phyloP scores from a whole-genome alignment of 2,329 filamentous ascomycete genomes.

The Mycogone perniciosa region DNA sequence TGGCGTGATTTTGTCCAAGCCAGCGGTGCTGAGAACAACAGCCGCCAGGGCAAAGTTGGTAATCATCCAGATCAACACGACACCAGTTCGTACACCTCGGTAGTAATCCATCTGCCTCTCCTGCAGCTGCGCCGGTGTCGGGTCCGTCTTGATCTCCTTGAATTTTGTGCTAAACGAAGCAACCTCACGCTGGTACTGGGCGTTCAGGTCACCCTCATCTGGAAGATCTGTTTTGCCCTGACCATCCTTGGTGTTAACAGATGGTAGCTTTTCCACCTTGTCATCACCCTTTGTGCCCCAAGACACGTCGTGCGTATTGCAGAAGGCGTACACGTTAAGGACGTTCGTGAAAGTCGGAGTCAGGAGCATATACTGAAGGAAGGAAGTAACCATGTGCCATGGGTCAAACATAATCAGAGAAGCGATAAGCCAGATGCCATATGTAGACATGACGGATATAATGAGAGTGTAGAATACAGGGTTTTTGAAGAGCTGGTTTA shows the following conservation, averaged over 20 bases:
- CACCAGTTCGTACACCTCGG: conserved; percentile 85
- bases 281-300: conserved; percentile 99
- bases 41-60: conserved; percentile 86
- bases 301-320: conserved; percentile 95
- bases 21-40: conserved; percentile 78
- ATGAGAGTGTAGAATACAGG: conserved; percentile 89
- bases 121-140: conserved; percentile 47
- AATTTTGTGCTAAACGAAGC: conserved; percentile 67
- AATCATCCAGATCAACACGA: conserved; percentile 94
- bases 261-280: conserved; percentile 84
- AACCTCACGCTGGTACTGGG: conserved; percentile 86
- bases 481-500: conserved; percentile 74
- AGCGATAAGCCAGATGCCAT: conserved; percentile 84
- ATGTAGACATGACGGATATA: conserved; percentile 85
- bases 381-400: conserved; percentile 98
- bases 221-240: conserved; percentile 89
- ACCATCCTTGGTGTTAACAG: conserved; percentile 83
- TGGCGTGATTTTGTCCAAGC: conserved; percentile 61
- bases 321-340: conserved; percentile 98
- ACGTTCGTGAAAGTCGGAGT: conserved; percentile 98
- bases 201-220: conserved; percentile 90
- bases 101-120: conserved; percentile 98
- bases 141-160: conserved; percentile 60
- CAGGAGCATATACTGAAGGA: conserved; percentile 88
- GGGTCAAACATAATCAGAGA: conserved; percentile 95